Base-by-base conservation (phyloP, 2,329 filamentous ascomycete genomes). In the Dothidotthia symphoricarpi region DNA sequence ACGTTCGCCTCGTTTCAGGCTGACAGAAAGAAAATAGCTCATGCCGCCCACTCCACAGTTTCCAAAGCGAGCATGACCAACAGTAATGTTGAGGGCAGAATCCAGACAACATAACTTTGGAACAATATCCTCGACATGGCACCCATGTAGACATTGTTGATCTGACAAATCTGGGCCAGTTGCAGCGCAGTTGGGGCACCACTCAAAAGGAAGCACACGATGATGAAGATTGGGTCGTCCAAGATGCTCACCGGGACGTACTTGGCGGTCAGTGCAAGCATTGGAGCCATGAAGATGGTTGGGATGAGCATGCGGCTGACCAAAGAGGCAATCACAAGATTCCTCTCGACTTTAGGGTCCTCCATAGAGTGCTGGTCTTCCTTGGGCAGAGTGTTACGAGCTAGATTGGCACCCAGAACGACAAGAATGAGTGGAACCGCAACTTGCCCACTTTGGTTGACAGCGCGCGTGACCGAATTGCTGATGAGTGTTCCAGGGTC, bases 81-180 rank as follows among this genome's bases (percentile, higher is more conserved):
- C 24, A 94, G 62, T 28, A 98, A 77, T 1, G 93, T 98, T 26
- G 88, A 95, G 2, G 93, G 93, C 34, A 98, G 77, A 53, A 98
- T 97, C 88, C 89, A 95, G 48, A 96, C 83, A 43, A 98, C 88
- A 63, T 95, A 95, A 70, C 91, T 96, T 73, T 96, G 91, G 74
- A 97, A 95, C 34, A 97, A 71, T 39, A 98, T 77, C 65, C 82
- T 86, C 46, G 87, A 86, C 90, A 98, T 97, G 32, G 93, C 88
- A 13, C 85, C 82, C 74, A 97, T 91, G 67, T 88, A 98, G 8
- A 98, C 93, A 47, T 85, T 85, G 69, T 98, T 98, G 71, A 97
- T 86, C 75, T 97, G 93, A 71, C 93, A 98, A 45, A 98, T 98
- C 71, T 98, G 93, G 6, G 93, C 91, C 60, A 98, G 73, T 70